Conservation (phyloP, 306 rosid species). For the Castanospermum australe region DNA sequence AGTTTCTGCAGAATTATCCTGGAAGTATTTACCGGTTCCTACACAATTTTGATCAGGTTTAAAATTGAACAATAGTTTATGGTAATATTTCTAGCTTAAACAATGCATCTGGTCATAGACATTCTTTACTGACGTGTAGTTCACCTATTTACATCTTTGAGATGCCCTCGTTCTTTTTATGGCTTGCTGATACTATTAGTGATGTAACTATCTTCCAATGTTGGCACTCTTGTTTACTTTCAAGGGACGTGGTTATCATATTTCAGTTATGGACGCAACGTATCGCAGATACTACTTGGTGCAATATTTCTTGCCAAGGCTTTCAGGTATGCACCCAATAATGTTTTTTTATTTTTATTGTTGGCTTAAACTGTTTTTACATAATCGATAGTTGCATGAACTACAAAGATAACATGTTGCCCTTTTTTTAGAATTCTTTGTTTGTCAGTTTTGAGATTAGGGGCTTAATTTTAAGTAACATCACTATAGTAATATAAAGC, state of each 20-base stretch:
- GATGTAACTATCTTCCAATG: constrained; percentile 6
- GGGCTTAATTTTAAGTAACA: background rate
- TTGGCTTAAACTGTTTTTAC: constrained; percentile 15
- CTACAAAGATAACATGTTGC: constrained; percentile 5
- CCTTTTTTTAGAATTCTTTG: background rate
- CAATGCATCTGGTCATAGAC: background rate
- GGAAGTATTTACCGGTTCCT: constrained; percentile 66
- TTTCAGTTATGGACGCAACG: constrained; percentile 59
- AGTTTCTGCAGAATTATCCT: constrained; percentile 43
- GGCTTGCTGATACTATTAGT: background rate
- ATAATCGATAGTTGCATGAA: background rate
- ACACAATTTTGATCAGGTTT: constrained; percentile 92
- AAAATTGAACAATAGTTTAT: background rate
- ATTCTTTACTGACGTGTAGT: background rate
- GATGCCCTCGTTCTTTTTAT: background rate
- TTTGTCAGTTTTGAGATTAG: background rate
- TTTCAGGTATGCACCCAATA: constrained; percentile 62
- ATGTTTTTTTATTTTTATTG: constrained; percentile 21
- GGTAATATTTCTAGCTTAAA: background rate
- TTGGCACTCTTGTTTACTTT: constrained; percentile 26
- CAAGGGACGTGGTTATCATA: constrained; percentile 87
- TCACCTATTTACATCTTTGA: too few relatives aligned
- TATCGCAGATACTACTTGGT: constrained; percentile 69
- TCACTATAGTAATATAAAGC: background rate
- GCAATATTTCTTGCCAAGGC: constrained; percentile 84